Evolutionary conservation across 495 filamentous ascomycete species (phyloP), one percentile per base, ranked within the genome.

Genomic region (Xylaria sp.): DNA sequence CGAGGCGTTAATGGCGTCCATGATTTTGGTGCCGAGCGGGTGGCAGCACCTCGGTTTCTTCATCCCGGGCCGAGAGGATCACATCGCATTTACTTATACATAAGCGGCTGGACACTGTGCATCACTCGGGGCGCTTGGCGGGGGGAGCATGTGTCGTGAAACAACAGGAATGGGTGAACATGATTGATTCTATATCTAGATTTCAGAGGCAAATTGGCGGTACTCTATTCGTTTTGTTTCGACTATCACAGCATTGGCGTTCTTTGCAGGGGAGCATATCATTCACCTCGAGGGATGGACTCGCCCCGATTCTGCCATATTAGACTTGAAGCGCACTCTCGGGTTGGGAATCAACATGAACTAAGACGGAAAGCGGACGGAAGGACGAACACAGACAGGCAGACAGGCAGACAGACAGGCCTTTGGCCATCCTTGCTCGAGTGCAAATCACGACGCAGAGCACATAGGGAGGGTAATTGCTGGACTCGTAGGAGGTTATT

Each of bases 1-100:
- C 61, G 14, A 57, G 52, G 50, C 17, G 64, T 46, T 87, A 85
- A 62, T 81, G 64, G 64, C 21, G 26, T 21, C 7, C 43, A 68
- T 33, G 21, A 1, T 61, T 24, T 41, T 26, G 19, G 3, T 19
- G 31, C 26, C 33, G 44, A 33, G 58, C 44, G 44, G 33, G 61
- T 52, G 21, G 57, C 9, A 35, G 3, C 67, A 52, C 5, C 55
- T 69, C 41, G 41, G 35, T 62, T 21, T 68, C 66, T 15, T 26
- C 53, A 11, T 40, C 3, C 24, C 70, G 7, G 40, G 33, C 46
- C 15, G 29, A 44, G 53, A 52, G 37, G 64, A 67, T 44, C 17
- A 46, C 41, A 72, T 55, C 46, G 53, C 64, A 68, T 50, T 62
- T 50, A 63, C 57, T 68, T 21, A 63, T 29, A 68, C 66, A 59